Evolutionary conservation across 495 filamentous ascomycete species (phyloP), one percentile per base, ranked within the genome.

Genomic region (Geopyxis carbonaria): DNA sequence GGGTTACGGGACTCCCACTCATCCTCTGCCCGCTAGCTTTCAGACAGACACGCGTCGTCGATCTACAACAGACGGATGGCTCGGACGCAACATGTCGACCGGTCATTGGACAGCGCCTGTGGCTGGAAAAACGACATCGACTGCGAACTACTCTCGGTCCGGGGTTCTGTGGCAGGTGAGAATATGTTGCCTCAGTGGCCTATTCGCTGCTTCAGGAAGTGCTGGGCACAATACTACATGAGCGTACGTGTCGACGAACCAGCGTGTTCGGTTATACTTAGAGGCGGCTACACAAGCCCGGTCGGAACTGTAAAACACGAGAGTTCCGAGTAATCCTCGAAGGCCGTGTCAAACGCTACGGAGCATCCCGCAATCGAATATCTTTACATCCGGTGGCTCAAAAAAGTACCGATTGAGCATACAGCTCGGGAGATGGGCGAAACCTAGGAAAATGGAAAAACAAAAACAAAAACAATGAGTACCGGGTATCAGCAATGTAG

Each of bases 1-100:
- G n/a, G n/a, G n/a, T n/a, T n/a, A n/a, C n/a, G n/a, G n/a, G n/a
- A n/a, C n/a, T n/a, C n/a, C n/a, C n/a, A n/a, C n/a, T 34, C 14
- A n/a, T 34, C 31, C 31, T 15, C 31, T 34, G 31, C 31, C 14
- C 31, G 20, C 31, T 34, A 34, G 16, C 31, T 18, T 10, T 34
- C 20, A n/a, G n/a, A n/a, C n/a, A n/a, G 31, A 34, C 31, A 34
- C 31, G 31, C 31, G 31, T 34, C 31, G 31, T 34, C 13, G 31
- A 34, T 34, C 31, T 15, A 34, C 31, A 34, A 34, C 31, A 18
- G 31, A 7, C 8, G 31, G 14, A 18, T 34, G 31, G 31, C 10
- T 19, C 31, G 13, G 31, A 34, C 13, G 20, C 31, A 34, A 34
- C 31, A 2, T 34, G 31, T 34, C 31, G 31, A 34, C 31, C 14